phyloP scores from a whole-genome alignment of 768 basidiomycete species.

The Coprinopsis cinerea region DNA sequence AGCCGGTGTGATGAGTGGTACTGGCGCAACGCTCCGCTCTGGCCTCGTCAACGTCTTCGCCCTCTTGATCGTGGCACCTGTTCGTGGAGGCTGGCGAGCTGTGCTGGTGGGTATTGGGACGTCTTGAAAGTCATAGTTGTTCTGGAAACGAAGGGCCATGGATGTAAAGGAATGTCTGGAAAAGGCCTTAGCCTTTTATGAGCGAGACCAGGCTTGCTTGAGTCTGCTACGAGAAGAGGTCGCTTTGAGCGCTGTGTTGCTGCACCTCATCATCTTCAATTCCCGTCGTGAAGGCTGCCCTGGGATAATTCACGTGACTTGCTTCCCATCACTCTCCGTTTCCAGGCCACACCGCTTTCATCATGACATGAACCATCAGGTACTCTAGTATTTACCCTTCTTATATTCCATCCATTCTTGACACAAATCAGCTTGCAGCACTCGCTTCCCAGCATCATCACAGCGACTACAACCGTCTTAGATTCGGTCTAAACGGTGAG shows the following conservation, averaged over 20 bases:
- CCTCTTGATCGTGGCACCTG: constrained; percentile 64
- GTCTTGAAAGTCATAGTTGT: constrained; percentile 49
- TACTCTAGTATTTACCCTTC: neutral
- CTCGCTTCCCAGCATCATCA: constrained; percentile 72
- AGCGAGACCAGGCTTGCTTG: constrained; percentile 23
- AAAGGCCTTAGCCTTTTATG: constrained; percentile 18
- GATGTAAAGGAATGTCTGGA: constrained; percentile 23
- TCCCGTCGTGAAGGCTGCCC: neutral
- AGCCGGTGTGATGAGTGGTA: constrained; percentile 83
- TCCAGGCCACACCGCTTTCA: neutral
- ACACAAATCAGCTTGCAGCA: constrained; percentile 35
- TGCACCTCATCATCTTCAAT: no score
- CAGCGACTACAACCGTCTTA: constrained; percentile 65
- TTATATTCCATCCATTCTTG: neutral
- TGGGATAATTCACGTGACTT: neutral
- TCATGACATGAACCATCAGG: neutral
- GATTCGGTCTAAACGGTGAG: constrained; percentile 47
- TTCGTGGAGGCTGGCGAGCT: constrained; percentile 44
- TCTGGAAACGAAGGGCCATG: constrained; percentile 54
- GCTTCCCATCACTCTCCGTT: neutral
- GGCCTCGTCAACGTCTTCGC: constrained; percentile 96
- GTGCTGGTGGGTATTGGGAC: constrained; percentile 67
- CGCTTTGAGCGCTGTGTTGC: no score
- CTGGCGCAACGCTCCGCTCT: constrained; percentile 90
- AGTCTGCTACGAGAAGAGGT: no score